A percentile compares a stretch with the other conserved stretches of the same genome.
phyloP scores from a whole-genome alignment of 306 rosid species.

The Glycine tomentella region DNA sequence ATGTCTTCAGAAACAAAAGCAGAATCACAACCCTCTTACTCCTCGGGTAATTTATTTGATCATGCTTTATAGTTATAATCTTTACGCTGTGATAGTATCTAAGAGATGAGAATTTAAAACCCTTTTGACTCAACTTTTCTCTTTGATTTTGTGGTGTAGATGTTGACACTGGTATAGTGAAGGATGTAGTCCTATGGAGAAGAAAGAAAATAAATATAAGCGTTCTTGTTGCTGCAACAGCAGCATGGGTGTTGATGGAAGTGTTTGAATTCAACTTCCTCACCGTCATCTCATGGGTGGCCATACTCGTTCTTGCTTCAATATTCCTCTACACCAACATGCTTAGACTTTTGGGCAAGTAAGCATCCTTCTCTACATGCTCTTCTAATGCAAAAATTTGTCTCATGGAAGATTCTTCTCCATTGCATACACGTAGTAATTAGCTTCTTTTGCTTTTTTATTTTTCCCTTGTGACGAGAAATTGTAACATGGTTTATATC shows the following conservation, averaged over 20 bases:
- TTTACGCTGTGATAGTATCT: not conserved
- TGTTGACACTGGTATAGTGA: slow-evolving; percentile 42
- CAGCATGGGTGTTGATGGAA: slow-evolving; percentile 64
- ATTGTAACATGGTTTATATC: no score
- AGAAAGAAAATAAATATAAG: slow-evolving; percentile 51
- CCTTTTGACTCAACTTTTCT: not conserved
- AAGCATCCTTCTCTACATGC: not conserved
- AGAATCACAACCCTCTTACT: slow-evolving; percentile 5
- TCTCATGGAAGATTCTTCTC: not conserved
- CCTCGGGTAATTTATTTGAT: slow-evolving; percentile 45
- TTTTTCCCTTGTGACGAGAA: not conserved
- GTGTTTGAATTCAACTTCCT: slow-evolving; percentile 62
- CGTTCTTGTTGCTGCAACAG: slow-evolving; percentile 56
- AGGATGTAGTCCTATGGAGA: slow-evolving; percentile 65
- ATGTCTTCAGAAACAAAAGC: slow-evolving; percentile 45
- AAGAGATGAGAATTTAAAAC: not conserved
- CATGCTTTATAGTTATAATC: not conserved
- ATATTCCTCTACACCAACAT: slow-evolving; percentile 67
- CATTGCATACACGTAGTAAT: not conserved
- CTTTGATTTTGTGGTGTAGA: slow-evolving; percentile 45
- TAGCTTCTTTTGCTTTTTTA: not conserved
- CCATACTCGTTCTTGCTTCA: slow-evolving; percentile 52
- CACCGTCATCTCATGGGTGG: slow-evolving; percentile 62
- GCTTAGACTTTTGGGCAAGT: slow-evolving; percentile 66
- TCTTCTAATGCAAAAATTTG: not conserved